These are phyloP conservation scores for Brasilioporus rufonigricans DNA, from an alignment of 768 basidiomycete species.

Conservation along the genomic window DNA sequence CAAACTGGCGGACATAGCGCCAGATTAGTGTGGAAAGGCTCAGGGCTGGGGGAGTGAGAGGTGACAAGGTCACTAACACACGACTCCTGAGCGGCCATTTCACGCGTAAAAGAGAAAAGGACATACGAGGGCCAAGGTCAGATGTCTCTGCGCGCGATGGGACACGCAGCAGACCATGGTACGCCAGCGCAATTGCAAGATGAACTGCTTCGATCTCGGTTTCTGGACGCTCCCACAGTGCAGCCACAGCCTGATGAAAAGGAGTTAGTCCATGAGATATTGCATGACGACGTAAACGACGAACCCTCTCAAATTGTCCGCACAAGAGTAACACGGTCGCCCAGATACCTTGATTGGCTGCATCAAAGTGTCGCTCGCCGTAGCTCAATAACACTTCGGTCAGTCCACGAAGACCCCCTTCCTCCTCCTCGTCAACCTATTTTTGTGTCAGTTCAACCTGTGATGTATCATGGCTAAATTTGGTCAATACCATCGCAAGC, in stretches of 20 bases:
- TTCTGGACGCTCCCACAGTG: constrained; percentile 82
- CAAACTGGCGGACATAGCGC: constrained; percentile 91
- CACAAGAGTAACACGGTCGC: constrained; percentile 83
- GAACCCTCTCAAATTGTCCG: constrained; percentile 90
- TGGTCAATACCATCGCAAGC: constrained; percentile 63
- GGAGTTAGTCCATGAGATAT: neutral
- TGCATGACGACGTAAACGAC: constrained; percentile 19
- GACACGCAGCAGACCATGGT: constrained; percentile 88
- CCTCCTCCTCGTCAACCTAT: constrained; percentile 80
- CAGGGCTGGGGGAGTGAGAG: constrained; percentile 66
- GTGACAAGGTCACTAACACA: constrained; percentile 63
- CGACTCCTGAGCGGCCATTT: neutral
- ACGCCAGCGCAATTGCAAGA: constrained; percentile 85
- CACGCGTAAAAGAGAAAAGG: neutral
- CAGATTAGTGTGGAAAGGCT: constrained; percentile 84
- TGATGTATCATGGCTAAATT: neutral
- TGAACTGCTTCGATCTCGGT: constrained; percentile 94
- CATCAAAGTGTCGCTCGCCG: constrained; percentile 80
- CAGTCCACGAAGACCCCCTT: constrained; percentile 68
- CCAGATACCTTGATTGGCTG: constrained; percentile 68
- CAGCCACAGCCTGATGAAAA: constrained; percentile 72
- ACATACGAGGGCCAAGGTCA: constrained; percentile 79
- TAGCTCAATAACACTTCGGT: constrained; percentile 75
- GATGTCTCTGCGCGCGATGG: constrained; percentile 80
- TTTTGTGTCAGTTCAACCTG: constrained; percentile 1